Conservation (phyloP, 1,284 basidiomycete species). For the Marasmius fiardii region DNA sequence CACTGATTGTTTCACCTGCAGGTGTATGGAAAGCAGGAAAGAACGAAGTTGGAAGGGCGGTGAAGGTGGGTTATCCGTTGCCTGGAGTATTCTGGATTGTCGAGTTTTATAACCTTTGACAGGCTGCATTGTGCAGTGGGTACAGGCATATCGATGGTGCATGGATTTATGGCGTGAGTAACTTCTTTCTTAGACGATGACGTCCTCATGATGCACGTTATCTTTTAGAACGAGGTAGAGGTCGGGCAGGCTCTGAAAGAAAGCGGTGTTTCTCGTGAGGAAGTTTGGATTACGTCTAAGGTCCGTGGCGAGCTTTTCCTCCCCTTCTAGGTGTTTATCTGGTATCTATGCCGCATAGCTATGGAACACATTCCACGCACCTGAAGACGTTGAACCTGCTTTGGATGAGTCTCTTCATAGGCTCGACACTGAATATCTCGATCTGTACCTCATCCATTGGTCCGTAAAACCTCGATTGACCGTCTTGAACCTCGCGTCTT, state of each 20-base stretch:
- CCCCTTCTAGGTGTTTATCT: neutral
- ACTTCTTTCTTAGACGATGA: conserved; percentile 10
- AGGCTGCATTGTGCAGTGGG: conserved; percentile 46
- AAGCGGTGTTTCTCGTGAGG: conserved; percentile 52
- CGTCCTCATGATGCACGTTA: neutral
- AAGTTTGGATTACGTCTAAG: conserved; percentile 66
- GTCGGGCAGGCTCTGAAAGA: conserved; percentile 67
- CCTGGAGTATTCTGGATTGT: neutral
- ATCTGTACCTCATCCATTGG: conserved; percentile 84
- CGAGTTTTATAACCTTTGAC: too few relatives aligned
- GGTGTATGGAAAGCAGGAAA: conserved; percentile 60
- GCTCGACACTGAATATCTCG: conserved; percentile 76
- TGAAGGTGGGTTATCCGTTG: conserved; percentile 36
- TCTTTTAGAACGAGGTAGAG: conserved; percentile 66
- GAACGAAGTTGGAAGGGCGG: conserved; percentile 56
- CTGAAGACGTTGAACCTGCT: conserved; percentile 61
- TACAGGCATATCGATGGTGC: conserved; percentile 79
- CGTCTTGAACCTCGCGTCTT: neutral
- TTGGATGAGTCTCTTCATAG: conserved; percentile 66
- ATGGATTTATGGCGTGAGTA: conserved; percentile 56
- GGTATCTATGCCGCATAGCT: conserved; percentile 36
- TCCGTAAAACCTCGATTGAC: conserved; percentile 30
- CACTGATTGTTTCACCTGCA: conserved; percentile 18
- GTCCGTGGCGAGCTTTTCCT: conserved; percentile 15
- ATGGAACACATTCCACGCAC: conserved; percentile 67